phyloP scores from a whole-genome alignment of 2,329 filamentous ascomycete genomes.

The Talaromyces islandicus region DNA sequence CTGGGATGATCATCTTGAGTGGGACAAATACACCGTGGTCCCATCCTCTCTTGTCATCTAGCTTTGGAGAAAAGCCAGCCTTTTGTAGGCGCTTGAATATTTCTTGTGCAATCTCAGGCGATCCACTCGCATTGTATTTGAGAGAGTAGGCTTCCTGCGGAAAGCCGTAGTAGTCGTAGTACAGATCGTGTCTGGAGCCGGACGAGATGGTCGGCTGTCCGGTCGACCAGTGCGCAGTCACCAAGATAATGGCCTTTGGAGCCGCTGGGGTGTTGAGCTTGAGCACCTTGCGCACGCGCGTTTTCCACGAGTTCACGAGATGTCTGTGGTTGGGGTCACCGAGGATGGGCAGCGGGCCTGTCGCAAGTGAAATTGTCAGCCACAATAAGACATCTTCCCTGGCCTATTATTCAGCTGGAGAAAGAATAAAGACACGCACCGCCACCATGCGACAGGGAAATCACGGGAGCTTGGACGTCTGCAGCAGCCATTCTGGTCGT shows the following conservation, averaged over 20 bases:
- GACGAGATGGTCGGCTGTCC: slow-evolving; percentile 9
- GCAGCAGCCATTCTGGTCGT: slow-evolving; percentile 2
- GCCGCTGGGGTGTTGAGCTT: slow-evolving; percentile 3
- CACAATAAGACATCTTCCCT: no score
- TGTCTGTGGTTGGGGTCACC: slow-evolving; percentile 7
- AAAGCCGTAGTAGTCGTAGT: slow-evolving; percentile 12
- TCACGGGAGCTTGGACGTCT: slow-evolving; percentile 1
- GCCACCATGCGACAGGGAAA: slow-evolving; percentile 8
- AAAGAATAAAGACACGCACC: neutral
- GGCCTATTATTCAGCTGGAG: neutral
- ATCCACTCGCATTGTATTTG: slow-evolving; percentile 9
- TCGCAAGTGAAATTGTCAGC: neutral
- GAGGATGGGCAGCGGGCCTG: slow-evolving; percentile 9
- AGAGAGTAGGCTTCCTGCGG: slow-evolving; percentile 10
- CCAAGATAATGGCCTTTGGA: slow-evolving; percentile 10
- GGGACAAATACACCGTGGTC: slow-evolving; percentile 12
- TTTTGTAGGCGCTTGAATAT: slow-evolving; percentile 6
- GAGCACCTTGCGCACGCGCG: slow-evolving; percentile 6
- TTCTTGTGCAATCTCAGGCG: slow-evolving; percentile 6
- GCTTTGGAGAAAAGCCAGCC: slow-evolving; percentile 4
- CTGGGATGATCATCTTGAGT: slow-evolving; percentile 5
- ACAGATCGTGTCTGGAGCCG: slow-evolving; percentile 6
- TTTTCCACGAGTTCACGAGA: slow-evolving; percentile 10
- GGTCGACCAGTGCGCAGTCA: slow-evolving; percentile 12
- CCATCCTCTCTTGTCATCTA: slow-evolving; percentile 10